A percentile compares a stretch with the other conserved stretches of the same genome.
phyloP scores from a whole-genome alignment of 2,329 filamentous ascomycete genomes.

The Aspergillus fischeri region DNA sequence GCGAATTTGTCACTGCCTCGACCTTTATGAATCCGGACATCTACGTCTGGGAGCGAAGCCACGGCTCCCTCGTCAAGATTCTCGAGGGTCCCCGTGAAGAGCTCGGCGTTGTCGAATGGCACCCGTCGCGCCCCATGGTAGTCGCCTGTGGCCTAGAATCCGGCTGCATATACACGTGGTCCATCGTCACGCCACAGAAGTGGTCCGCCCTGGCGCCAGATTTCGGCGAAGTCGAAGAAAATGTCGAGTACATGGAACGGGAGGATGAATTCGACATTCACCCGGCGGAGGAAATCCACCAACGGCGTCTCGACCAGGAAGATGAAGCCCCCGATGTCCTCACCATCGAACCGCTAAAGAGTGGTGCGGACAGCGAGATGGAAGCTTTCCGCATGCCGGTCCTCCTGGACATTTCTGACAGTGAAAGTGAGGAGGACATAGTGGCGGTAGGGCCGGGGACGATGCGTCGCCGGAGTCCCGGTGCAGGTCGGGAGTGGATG shows the following conservation, averaged over 20 bases:
- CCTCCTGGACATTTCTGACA: constrained; percentile 85
- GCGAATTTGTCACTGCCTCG: constrained; percentile 92
- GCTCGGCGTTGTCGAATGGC: constrained; percentile 95
- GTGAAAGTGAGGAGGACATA: constrained; percentile 90
- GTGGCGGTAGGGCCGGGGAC: constrained; percentile 68
- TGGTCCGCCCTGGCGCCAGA: constrained; percentile 97
- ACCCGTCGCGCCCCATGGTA: constrained; percentile 79
- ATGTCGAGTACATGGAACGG: constrained; percentile 90
- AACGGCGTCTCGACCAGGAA: constrained; percentile 82
- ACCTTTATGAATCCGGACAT: constrained; percentile 99
- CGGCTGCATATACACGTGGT: constrained; percentile 93
- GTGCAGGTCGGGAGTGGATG: constrained; percentile 65
- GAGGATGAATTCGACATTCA: constrained; percentile 99
- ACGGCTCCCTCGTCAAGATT: constrained; percentile 93
- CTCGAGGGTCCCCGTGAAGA: constrained; percentile 96
- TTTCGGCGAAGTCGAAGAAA: constrained; percentile 96
- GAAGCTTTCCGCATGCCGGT: constrained; percentile 86
- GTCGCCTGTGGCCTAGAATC: constrained; percentile 91
- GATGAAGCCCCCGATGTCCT: constrained; percentile 92
- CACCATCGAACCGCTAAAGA: constrained; percentile 65
- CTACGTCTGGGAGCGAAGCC: constrained; percentile 94
- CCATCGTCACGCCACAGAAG: constrained; percentile 87
- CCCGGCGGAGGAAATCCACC: constrained; percentile 88
- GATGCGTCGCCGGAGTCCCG: constrained; percentile 79
- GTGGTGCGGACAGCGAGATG: constrained; percentile 53